phyloP scores from a whole-genome alignment of 768 basidiomycete species.

The Termitomyces sp. region DNA sequence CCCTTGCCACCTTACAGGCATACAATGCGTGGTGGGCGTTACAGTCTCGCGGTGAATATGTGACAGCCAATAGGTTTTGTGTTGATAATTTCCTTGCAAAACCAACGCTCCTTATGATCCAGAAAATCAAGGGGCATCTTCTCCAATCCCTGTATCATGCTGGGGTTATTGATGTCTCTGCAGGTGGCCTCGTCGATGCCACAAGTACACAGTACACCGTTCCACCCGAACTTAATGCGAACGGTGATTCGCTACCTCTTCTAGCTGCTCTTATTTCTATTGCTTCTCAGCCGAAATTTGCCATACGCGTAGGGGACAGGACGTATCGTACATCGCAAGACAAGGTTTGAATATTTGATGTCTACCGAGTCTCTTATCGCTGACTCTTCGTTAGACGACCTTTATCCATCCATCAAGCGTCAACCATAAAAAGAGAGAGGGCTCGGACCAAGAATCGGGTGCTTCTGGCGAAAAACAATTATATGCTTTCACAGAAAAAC shows the following conservation, averaged over 20 bases:
- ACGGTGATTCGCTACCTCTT: conserved; percentile 70
- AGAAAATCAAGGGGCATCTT: conserved; percentile 75
- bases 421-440: conserved; percentile 58
- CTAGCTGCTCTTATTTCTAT: conserved; percentile 80
- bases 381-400: conserved; percentile 41
- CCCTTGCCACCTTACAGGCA: conserved; percentile 71
- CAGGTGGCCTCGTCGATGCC: conserved; percentile 45
- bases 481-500: conserved; percentile 80
- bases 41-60: conserved; percentile 60
- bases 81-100: conserved; percentile 84
- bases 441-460: conserved; percentile 21
- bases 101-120: conserved; percentile 75
- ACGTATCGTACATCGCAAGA: conserved; percentile 72
- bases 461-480: conserved; percentile 59
- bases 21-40: conserved; percentile 78
- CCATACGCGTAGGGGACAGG: conserved; percentile 64
- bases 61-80: conserved; percentile 69
- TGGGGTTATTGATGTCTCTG: conserved; percentile 79
- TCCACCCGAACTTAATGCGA: conserved; percentile 63
- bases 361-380: background rate
- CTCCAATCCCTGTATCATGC: conserved; percentile 70
- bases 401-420: conserved; percentile 86
- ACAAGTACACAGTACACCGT: conserved; percentile 34
- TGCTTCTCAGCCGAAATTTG: conserved; percentile 88
- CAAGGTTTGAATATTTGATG: conserved; percentile 48